phyloP scores from a whole-genome alignment of 768 basidiomycete genomes.

The Candolleomyces aberdarensis region DNA sequence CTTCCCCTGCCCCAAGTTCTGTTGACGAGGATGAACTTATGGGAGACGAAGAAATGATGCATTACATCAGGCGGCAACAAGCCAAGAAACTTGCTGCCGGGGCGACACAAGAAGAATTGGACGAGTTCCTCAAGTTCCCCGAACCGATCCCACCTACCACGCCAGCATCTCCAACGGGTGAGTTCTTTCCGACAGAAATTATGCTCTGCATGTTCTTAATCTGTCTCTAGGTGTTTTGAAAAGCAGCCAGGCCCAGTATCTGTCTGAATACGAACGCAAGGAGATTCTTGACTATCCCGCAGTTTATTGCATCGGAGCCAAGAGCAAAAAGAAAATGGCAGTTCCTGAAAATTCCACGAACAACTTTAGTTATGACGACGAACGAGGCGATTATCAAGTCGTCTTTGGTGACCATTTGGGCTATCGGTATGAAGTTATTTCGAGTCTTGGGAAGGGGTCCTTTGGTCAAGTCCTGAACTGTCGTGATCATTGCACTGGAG shows the following conservation, averaged over 20 bases:
- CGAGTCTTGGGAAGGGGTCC: constrained; percentile 94
- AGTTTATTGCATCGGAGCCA: constrained; percentile 79
- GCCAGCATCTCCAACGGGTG: constrained; percentile 69
- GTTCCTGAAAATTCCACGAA: constrained; percentile 68
- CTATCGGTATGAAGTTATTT: constrained; percentile 94
- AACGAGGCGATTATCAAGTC: constrained; percentile 94
- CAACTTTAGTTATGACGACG: constrained; percentile 97
- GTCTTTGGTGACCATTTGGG: constrained; percentile 90
- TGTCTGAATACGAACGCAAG: constrained; percentile 87
- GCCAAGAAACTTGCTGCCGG: constrained; percentile 83
- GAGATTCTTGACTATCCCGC: constrained; percentile 86
- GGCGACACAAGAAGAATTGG: constrained; percentile 77
- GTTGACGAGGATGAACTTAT: constrained; percentile 83
- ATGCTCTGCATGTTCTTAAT: constrained; percentile 5
- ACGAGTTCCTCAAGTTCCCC: constrained; percentile 88
- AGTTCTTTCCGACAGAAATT: constrained; percentile 22
- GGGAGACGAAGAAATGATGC: constrained; percentile 97
- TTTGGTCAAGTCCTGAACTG: constrained; percentile 97
- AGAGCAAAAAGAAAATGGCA: constrained; percentile 82
- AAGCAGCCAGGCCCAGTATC: constrained; percentile 59
- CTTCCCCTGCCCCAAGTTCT: constrained; percentile 75
- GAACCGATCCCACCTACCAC: constrained; percentile 76
- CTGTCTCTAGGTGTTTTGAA: constrained; percentile 55
- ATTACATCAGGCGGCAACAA: constrained; percentile 88
- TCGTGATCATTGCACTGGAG: constrained; percentile 91